A percentile compares a stretch with the other conserved stretches of the same genome.
phyloP scores from a whole-genome alignment of 139 green algal species.

The Closterium sp. region DNA sequence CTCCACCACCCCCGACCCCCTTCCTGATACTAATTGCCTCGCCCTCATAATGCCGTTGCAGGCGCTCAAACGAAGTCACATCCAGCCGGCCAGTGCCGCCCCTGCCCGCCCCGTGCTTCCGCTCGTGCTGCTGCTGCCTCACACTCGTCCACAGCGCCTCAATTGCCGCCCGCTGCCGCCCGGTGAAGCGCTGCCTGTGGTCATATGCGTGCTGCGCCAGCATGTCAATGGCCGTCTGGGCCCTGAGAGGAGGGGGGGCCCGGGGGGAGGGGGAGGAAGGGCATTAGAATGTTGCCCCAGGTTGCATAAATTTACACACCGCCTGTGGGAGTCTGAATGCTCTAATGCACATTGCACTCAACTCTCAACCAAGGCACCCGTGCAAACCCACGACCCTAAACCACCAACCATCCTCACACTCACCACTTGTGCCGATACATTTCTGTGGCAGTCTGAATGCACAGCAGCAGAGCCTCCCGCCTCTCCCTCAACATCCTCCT shows the following conservation, averaged over 20 bases:
- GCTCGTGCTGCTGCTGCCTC: not conserved
- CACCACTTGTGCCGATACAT: constrained; percentile 28
- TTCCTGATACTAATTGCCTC: constrained; percentile 31
- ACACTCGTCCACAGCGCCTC: constrained; percentile 9
- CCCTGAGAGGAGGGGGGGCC: not conserved
- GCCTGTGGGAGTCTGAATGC: no score
- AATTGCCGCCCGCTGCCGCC: not conserved
- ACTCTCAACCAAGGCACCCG: not conserved
- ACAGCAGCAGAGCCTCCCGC: constrained; percentile 18
- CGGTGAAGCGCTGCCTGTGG: constrained; percentile 1
- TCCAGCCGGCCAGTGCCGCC: constrained; percentile 9
- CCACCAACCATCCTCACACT: not conserved
- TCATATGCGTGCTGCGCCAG: constrained; percentile 21
- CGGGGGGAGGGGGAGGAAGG: not conserved
- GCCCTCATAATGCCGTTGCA: constrained; percentile 15
- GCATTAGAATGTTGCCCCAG: no score
- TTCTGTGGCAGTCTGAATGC: not conserved
- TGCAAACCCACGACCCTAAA: not conserved
- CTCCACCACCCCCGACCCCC: not conserved
- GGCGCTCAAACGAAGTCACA: constrained; percentile 32
- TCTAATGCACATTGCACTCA: no score
- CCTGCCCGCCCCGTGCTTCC: constrained; percentile 8
- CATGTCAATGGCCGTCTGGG: constrained; percentile 40
- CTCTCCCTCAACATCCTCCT: constrained; percentile 15
- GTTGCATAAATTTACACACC: no score